These are phyloP conservation scores for Entamoeba invadens DNA, from an alignment of 208 protist species.

Conservation along the genomic window DNA sequence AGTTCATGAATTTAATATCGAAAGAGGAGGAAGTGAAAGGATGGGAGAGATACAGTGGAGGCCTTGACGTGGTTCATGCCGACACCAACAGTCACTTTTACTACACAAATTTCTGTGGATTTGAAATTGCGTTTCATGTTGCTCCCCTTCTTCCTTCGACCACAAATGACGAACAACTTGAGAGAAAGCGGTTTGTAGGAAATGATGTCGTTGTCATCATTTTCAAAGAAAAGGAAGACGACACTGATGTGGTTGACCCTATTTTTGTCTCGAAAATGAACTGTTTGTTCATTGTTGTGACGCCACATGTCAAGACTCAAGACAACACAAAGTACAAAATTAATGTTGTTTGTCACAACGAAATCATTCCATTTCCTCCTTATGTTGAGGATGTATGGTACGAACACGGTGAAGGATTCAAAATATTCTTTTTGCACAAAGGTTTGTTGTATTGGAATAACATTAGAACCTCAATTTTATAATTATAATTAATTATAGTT, in stretches of 20 bases:
- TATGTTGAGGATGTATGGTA: not conserved
- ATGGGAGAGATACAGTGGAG: not conserved
- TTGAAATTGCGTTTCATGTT: constrained; percentile 1
- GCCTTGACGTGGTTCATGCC: not conserved
- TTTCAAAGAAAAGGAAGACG: not conserved
- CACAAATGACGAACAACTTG: not conserved
- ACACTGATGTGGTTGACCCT: not conserved
- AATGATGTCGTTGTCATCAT: not conserved
- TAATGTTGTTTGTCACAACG: not conserved
- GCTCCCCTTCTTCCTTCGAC: not conserved
- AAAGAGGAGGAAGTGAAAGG: not conserved
- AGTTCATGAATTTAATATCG: not conserved
- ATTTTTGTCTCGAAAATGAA: not conserved
- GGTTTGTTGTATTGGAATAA: too few species aligned
- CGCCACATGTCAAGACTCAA: not conserved
- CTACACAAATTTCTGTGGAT: not conserved
- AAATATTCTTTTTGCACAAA: too few species aligned
- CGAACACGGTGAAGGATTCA: not conserved
- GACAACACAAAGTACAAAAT: not conserved
- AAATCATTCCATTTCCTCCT: not conserved
- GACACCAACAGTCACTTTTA: not conserved
- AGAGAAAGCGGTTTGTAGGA: not conserved
- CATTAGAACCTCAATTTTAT: too few species aligned
- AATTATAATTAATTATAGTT: too few species aligned
- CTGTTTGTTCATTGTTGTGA: not conserved